Evolutionary conservation across 2,329 filamentous ascomycete species (phyloP).

Genomic region (Akanthomyces muscarius): DNA sequence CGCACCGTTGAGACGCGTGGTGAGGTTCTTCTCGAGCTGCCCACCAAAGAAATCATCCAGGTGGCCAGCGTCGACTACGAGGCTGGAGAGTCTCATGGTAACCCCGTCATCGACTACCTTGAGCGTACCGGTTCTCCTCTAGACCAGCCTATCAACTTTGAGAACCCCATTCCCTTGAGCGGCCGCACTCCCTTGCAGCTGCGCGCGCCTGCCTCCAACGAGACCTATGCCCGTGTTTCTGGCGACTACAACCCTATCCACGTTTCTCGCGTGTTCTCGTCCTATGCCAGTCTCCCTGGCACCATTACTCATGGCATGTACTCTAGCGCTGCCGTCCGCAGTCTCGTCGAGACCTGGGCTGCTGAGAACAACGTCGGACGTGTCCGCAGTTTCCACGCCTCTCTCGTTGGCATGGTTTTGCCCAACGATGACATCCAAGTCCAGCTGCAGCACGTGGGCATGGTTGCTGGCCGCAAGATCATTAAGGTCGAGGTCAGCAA

Average conservation of each 20-base stretch:
- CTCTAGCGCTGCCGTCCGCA: constrained; percentile 92
- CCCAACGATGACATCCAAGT: constrained; percentile 94
- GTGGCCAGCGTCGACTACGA: constrained; percentile 97
- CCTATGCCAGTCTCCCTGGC: constrained; percentile 90
- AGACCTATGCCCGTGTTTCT: constrained; percentile 95
- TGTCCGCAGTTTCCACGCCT: constrained; percentile 95
- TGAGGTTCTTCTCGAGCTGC: constrained; percentile 88
- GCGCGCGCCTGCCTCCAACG: constrained; percentile 90
- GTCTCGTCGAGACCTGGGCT: constrained; percentile 96
- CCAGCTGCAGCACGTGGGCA: constrained; percentile 92
- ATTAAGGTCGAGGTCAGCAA: constrained; percentile 98
- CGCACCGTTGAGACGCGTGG: constrained; percentile 88
- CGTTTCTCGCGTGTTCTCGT: constrained; percentile 93
- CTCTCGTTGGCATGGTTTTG: constrained; percentile 96
- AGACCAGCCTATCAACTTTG: constrained; percentile 94
- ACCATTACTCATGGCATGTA: constrained; percentile 99
- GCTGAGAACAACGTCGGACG: constrained; percentile 98
- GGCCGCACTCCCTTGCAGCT: constrained; percentile 86
- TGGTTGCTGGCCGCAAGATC: constrained; percentile 98
- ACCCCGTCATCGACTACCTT: constrained; percentile 95
- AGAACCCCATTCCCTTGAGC: constrained; percentile 93
- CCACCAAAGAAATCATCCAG: constrained; percentile 95
- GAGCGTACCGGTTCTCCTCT: constrained; percentile 86
- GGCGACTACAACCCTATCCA: constrained; percentile 99
- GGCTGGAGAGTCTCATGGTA: constrained; percentile 85